phyloP scores from a whole-genome alignment of 176 grass and related monocot species.

The Guadua angustifolia region DNA sequence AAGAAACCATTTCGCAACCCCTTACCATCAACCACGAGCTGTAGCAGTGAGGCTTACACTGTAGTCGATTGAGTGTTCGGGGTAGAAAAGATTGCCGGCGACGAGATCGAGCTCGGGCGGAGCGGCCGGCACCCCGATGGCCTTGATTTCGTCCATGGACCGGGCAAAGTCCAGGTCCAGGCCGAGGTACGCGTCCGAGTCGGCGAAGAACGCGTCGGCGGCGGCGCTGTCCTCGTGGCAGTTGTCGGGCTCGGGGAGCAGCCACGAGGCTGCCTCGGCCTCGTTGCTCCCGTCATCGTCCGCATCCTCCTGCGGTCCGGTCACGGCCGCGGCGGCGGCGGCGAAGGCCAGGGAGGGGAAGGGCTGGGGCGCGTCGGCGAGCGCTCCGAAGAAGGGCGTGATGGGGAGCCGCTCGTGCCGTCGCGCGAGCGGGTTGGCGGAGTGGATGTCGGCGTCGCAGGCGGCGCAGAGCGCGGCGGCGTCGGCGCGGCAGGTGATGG shows the following conservation, averaged over 20 bases:
- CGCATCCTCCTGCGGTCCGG: background rate
- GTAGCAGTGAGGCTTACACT: slow-evolving; percentile 35
- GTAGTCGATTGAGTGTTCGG: slow-evolving; percentile 49
- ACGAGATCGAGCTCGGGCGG: slow-evolving; percentile 38
- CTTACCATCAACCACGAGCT: too few species aligned
- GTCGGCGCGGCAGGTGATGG: slow-evolving; percentile 77
- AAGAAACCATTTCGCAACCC: background rate
- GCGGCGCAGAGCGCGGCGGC: slow-evolving; percentile 75
- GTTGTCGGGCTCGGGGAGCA: slow-evolving; percentile 62
- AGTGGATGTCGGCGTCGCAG: slow-evolving; percentile 91
- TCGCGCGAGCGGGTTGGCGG: slow-evolving; percentile 84
- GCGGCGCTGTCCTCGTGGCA: slow-evolving; percentile 27
- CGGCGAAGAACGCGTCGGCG: slow-evolving; percentile 40
- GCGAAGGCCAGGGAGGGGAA: slow-evolving; percentile 20
- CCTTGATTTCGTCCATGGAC: slow-evolving; percentile 56
- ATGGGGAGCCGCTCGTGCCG: slow-evolving; percentile 80
- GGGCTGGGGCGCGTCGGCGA: slow-evolving; percentile 39
- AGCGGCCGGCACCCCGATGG: slow-evolving; percentile 50
- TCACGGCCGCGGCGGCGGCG: background rate
- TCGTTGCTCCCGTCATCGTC: slow-evolving; percentile 58
- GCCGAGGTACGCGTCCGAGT: slow-evolving; percentile 46
- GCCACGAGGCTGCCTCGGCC: slow-evolving; percentile 83
- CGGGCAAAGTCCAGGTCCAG: slow-evolving; percentile 51
- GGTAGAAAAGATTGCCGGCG: slow-evolving; percentile 39
- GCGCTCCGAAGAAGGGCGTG: slow-evolving; percentile 51